A percentile compares a stretch with the other conserved stretches of the same genome.
phyloP scores from a whole-genome alignment of 805 yeast species.

The Myxozyma neotropica region DNA sequence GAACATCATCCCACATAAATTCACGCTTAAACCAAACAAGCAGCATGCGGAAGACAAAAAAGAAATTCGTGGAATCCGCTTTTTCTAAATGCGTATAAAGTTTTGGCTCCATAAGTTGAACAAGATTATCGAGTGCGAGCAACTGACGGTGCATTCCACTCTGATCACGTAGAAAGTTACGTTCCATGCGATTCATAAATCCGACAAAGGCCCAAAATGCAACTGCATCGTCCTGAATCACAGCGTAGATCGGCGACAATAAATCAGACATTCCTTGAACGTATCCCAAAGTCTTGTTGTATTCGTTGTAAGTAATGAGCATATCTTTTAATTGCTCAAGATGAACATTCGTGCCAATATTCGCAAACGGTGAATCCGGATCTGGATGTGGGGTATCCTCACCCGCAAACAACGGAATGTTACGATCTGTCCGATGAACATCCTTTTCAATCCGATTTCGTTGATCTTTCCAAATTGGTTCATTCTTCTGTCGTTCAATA shows the following conservation, averaged over 20 bases:
- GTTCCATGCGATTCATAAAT: slow-evolving; percentile 93
- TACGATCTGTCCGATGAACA: slow-evolving; percentile 86
- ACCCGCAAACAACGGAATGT: slow-evolving; percentile 63
- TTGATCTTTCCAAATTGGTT: slow-evolving; percentile 86
- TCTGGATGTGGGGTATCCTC: slow-evolving; percentile 49
- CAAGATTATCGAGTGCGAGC: slow-evolving; percentile 76
- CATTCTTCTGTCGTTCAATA: slow-evolving; percentile 54
- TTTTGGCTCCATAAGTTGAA: slow-evolving; percentile 87
- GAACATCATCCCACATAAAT: slow-evolving; percentile 73
- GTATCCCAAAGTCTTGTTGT: slow-evolving; percentile 82
- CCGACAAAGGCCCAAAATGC: slow-evolving; percentile 87
- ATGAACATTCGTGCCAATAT: slow-evolving; percentile 76
- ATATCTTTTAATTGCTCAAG: slow-evolving; percentile 72
- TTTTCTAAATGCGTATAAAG: slow-evolving; percentile 78
- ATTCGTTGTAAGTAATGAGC: slow-evolving; percentile 80
- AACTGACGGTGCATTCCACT: slow-evolving; percentile 91
- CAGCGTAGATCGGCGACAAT: slow-evolving; percentile 76
- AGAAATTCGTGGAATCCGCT: slow-evolving; percentile 86
- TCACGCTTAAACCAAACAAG: slow-evolving; percentile 96
- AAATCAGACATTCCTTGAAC: slow-evolving; percentile 98
- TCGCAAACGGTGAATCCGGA: slow-evolving; percentile 56
- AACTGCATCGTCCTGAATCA: slow-evolving; percentile 66
- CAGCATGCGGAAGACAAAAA: slow-evolving; percentile 93
- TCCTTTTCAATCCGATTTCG: slow-evolving; percentile 89
- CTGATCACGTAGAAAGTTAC: slow-evolving; percentile 89